Percentiles rank a stretch among this genome's conserved stretches.
Conservation (phyloP, 139 green algal species). For the Haematococcus sp. region DNA sequence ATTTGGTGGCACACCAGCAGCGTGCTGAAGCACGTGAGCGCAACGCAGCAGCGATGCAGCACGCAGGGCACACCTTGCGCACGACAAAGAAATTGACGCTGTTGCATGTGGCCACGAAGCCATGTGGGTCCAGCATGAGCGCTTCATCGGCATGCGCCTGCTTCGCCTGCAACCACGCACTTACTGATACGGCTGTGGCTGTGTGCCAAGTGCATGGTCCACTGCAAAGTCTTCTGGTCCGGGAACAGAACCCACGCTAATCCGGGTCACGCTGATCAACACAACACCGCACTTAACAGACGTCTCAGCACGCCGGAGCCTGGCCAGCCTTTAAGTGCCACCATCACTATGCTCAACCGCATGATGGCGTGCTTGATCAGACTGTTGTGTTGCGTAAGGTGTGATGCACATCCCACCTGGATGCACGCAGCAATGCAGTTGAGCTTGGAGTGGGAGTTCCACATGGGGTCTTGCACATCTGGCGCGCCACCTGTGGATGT, state of each 20-base stretch:
- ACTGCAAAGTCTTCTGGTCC: too few species aligned
- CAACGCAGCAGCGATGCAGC: not conserved
- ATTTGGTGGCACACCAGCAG: too few species aligned
- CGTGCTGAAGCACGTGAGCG: not conserved
- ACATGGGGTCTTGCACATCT: conserved; percentile 62
- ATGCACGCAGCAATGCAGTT: conserved; percentile 85
- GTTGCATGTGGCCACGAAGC: conserved; percentile 88
- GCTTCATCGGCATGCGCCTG: conserved; percentile 62
- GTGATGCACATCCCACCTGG: conserved; percentile 35
- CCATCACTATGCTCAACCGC: too few species aligned
- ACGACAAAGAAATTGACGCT: conserved; percentile 82
- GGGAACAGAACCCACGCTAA: too few species aligned
- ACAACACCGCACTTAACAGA: too few species aligned
- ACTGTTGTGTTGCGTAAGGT: too few species aligned
- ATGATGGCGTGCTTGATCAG: too few species aligned
- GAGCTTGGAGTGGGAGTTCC: conserved; percentile 76
- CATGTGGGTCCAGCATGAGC: conserved; percentile 79
- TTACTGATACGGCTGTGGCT: too few species aligned
- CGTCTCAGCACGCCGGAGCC: too few species aligned
- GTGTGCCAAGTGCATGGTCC: too few species aligned
- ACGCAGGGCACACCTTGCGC: conserved; percentile 36
- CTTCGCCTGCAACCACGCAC: conserved; percentile 47
- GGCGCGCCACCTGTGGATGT: conserved; percentile 38
- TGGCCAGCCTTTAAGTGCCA: too few species aligned
- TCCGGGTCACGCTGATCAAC: too few species aligned